Percentiles rank a stretch among this genome's conserved stretches.
Evolutionary conservation across 2,329 filamentous ascomycete species (phyloP).

Genomic region (Trichoderma brevicompactum): DNA sequence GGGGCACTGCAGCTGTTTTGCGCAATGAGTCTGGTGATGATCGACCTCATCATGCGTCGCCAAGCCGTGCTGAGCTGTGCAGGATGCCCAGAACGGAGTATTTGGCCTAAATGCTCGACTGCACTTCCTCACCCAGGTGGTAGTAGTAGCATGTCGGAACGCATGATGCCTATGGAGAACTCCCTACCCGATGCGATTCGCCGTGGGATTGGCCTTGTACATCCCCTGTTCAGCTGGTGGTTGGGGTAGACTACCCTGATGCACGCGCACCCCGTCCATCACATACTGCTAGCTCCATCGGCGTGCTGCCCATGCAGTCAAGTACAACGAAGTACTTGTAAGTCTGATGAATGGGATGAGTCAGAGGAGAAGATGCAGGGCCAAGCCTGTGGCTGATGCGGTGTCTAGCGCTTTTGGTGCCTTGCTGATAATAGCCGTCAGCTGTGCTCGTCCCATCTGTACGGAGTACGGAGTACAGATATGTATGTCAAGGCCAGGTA

Average conservation of each 20-base stretch:
- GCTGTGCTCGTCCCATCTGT: slow-evolving; percentile 6
- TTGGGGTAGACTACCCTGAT: slow-evolving; percentile 15
- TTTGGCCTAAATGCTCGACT: neutral
- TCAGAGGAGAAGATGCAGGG: slow-evolving; percentile 22
- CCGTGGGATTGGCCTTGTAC: slow-evolving; percentile 7
- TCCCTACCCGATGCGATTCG: slow-evolving; percentile 25
- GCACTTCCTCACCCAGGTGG: slow-evolving; percentile 6
- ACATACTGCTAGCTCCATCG: slow-evolving; percentile 6
- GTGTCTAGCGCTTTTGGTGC: slow-evolving; percentile 18
- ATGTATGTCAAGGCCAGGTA: neutral
- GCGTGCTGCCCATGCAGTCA: slow-evolving; percentile 22
- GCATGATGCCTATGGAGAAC: slow-evolving; percentile 26
- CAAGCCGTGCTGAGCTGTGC: slow-evolving; percentile 18
- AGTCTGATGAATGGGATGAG: slow-evolving; percentile 21
- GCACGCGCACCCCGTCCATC: neutral
- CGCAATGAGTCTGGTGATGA: slow-evolving; percentile 25
- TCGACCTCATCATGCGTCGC: slow-evolving; percentile 29
- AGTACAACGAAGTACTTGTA: neutral
- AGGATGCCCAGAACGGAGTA: slow-evolving; percentile 13
- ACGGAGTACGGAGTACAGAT: neutral
- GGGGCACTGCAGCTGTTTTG: slow-evolving; percentile 13
- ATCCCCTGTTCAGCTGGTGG: slow-evolving; percentile 27
- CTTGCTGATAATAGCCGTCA: slow-evolving; percentile 19
- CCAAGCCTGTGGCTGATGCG: slow-evolving; percentile 23
- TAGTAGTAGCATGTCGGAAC: slow-evolving; percentile 5